Base-by-base conservation (phyloP, 2,329 filamentous ascomycete genomes). In the Sarocladiaceae sp. region DNA sequence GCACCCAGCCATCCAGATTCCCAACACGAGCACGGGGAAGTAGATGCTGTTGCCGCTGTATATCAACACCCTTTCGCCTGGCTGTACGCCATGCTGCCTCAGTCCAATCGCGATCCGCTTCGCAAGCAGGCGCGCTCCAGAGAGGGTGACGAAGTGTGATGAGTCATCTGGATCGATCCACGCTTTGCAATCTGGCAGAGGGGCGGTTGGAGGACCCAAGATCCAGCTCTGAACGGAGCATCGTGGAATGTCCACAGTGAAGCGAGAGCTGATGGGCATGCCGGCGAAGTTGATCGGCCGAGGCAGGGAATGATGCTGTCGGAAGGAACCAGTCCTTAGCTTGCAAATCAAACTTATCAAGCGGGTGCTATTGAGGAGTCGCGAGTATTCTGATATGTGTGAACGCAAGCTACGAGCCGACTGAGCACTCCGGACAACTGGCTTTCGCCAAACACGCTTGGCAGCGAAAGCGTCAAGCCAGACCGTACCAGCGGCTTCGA, bases 1-100 rank as follows among this genome's bases (percentile, higher is more conserved):
- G 2, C 87, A 87, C 3, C 87, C 87, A 0, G 88, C 87, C 82
- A 90, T 90, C 49, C 90, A 74, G 18, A 87, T 75, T 15, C 88
- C 88, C 66, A 90, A 75, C 51, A 92, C 81, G 1, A 88, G 72
- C 1, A 81, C 73, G 0, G 88, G 86, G 62, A 86, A 89, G 70
- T 86, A 89, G 13, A 93, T 66, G 58, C 79, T 84, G 67, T 92
- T 93, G 20, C 83, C 80, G 0, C 86, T 85, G 67, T 86, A 92
- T 18, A 93, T 70, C 44, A 93, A 71, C 4, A 93, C 81, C 2
- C 87, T 81, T 58, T 91, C 88, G 11, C 87, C 86, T 0, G 73
- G 71, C 56, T 82, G 70, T 17, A 93, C 69, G 1, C 88, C 89
- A 15, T 79, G 76, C 52, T 78, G 77, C 42, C 74, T 75, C 26